These are phyloP conservation scores for Pilatotrama ljubarskyi DNA, from an alignment of 768 basidiomycete species.

Conservation along the genomic window DNA sequence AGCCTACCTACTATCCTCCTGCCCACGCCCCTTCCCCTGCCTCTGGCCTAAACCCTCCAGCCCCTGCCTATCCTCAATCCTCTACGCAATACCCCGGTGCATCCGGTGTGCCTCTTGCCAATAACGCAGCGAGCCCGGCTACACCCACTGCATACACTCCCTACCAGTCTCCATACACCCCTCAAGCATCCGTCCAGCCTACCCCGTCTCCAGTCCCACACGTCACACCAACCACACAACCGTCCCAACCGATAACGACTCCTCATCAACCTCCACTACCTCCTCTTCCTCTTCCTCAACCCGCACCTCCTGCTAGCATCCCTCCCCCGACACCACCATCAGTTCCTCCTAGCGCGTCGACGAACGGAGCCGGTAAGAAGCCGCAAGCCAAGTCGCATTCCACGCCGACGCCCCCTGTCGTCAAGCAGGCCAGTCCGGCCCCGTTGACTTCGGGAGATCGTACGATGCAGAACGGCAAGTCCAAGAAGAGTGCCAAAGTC, in stretches of 20 bases:
- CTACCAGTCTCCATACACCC: background rate
- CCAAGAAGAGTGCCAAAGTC: constrained; percentile 2
- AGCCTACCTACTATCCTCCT: background rate
- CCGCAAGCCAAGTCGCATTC: no score
- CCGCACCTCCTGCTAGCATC: background rate
- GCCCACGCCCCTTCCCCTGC: background rate
- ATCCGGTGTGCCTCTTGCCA: background rate
- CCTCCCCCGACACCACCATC: background rate
- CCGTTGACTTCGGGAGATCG: background rate
- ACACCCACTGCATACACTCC: background rate
- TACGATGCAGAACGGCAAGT: background rate
- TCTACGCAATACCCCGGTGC: background rate
- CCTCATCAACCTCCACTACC: constrained; percentile 1
- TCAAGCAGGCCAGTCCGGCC: background rate
- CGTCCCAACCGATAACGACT: background rate
- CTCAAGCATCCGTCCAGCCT: background rate
- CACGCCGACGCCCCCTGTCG: no score
- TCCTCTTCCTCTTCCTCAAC: background rate
- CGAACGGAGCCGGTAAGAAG: no score
- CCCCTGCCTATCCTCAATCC: background rate
- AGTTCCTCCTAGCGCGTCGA: background rate
- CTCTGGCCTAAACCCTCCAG: no score
- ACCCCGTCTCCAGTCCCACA: background rate
- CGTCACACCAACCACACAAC: background rate
- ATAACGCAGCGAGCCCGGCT: background rate